Evolutionary conservation across 306 rosid genomes (phyloP).

Genomic region (Cucurbita argyrosperma): DNA sequence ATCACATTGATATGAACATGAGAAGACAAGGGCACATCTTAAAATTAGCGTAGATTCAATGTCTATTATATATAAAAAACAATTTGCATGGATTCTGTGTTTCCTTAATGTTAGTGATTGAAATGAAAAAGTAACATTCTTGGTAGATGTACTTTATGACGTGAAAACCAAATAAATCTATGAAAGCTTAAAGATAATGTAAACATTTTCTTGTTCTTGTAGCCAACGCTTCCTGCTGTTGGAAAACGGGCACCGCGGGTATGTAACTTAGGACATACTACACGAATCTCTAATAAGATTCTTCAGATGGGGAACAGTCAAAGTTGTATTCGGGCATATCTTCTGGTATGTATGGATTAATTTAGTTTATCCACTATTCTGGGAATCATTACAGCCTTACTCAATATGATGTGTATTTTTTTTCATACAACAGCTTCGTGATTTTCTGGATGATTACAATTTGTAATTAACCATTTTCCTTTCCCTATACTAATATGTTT

Average conservation of each 20-base stretch:
- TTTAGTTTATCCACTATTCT: background rate
- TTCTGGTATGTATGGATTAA: constrained; percentile 38
- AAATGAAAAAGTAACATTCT: background rate
- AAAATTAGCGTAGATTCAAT: background rate
- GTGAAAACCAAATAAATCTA: background rate
- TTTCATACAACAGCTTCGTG: background rate
- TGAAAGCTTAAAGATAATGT: constrained; percentile 3
- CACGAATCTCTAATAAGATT: constrained; percentile 66
- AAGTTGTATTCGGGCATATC: constrained; percentile 43
- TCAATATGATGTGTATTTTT: background rate
- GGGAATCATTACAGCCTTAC: background rate
- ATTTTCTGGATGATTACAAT: background rate
- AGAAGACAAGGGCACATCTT: background rate
- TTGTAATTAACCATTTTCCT: background rate
- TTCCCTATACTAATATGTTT: background rate
- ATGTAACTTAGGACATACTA: constrained; percentile 84
- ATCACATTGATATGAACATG: background rate
- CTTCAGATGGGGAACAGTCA: constrained; percentile 53
- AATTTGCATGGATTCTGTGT: background rate
- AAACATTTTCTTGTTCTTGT: constrained; percentile 19
- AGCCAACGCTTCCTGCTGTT: constrained; percentile 62
- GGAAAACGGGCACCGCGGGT: constrained; percentile 59
- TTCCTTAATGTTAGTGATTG: background rate
- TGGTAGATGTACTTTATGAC: background rate
- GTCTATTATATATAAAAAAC: background rate